Conservation (phyloP, 805 yeast genomes). For the Metschnikowia bowlesiae region DNA sequence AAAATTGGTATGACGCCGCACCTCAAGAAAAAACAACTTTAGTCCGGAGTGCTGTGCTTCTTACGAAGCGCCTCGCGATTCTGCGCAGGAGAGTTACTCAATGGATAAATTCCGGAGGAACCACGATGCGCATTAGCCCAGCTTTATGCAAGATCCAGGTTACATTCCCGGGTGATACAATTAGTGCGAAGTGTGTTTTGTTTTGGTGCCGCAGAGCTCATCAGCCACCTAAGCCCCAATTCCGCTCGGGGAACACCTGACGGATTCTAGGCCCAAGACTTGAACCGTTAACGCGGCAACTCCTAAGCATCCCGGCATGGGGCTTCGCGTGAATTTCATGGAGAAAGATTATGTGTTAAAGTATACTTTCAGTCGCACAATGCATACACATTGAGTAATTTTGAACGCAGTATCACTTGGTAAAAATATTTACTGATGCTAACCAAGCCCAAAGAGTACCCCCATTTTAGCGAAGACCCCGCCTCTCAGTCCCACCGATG, state of each 20-base stretch:
- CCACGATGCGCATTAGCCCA: background rate
- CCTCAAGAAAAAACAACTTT: background rate
- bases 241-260: too few relatives aligned
- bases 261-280: too few relatives aligned
- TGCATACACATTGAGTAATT: background rate
- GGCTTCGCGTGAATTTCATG: background rate
- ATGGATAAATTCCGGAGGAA: background rate
- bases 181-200: background rate
- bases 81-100: background rate
- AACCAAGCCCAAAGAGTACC: too few relatives aligned
- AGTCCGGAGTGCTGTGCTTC: background rate
- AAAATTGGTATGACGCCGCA: background rate
- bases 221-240: background rate
- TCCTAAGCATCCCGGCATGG: background rate
- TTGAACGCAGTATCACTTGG: background rate
- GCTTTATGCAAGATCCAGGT: conserved; percentile 1
- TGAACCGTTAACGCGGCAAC: background rate
- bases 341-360: background rate
- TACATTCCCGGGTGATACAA: background rate
- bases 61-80: background rate
- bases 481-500: too few relatives aligned
- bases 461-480: too few relatives aligned
- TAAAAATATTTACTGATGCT: background rate
- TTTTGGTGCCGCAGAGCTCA: background rate
- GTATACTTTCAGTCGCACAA: background rate